These are phyloP conservation scores for Hysterium pulicare DNA, from an alignment of 2,329 filamentous ascomycete genomes.

Conservation along the genomic window DNA sequence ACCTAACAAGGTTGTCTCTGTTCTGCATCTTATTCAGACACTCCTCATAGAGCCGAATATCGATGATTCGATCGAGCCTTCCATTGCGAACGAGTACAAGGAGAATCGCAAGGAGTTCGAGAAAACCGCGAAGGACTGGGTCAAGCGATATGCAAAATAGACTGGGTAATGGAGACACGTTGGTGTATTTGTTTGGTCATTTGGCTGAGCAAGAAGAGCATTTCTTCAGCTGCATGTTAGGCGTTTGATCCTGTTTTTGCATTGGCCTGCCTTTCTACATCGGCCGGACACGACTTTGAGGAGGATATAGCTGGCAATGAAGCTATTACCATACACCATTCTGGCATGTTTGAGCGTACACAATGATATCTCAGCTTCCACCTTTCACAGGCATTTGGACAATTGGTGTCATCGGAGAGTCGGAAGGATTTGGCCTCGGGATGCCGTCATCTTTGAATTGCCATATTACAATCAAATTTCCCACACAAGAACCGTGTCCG, in stretches of 20 bases:
- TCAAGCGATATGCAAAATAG: constrained; percentile 64
- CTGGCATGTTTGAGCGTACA: neutral
- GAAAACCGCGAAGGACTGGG: constrained; percentile 71
- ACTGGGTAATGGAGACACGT: constrained; percentile 9
- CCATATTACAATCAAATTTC: neutral
- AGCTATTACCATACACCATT: neutral
- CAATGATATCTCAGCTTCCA: neutral
- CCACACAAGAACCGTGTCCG: neutral
- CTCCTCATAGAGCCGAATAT: constrained; percentile 79
- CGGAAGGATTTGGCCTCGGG: neutral
- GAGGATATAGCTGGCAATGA: neutral
- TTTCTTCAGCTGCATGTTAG: neutral
- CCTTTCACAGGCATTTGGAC: neutral
- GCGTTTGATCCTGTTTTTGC: neutral
- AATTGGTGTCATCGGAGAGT: neutral
- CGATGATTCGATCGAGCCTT: constrained; percentile 82
- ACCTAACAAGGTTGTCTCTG: constrained; percentile 68
- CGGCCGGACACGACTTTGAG: too few species aligned
- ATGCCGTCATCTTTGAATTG: neutral
- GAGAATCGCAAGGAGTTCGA: constrained; percentile 66
- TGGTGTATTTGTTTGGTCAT: neutral
- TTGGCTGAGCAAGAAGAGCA: neutral
- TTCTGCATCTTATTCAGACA: constrained; percentile 72
- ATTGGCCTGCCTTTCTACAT: too few species aligned
- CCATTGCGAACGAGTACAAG: constrained; percentile 82